These are phyloP conservation scores for Fimicolochytrium jonesii DNA, from an alignment of 192 early-diverging fungal genomes.

Conservation along the genomic window DNA sequence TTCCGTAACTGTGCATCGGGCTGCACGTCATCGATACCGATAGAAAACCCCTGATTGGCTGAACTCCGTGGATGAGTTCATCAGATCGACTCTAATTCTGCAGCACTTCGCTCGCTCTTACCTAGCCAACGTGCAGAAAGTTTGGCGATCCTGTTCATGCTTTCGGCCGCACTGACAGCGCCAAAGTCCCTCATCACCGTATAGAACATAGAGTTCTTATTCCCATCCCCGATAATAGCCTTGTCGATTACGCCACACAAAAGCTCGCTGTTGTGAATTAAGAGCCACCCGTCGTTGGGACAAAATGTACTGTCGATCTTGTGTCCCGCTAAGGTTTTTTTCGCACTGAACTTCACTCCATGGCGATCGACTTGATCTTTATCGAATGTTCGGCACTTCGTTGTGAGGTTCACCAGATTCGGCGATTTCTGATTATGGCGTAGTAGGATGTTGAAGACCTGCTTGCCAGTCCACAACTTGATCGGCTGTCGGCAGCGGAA, in stretches of 20 bases:
- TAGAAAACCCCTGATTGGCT: slow-evolving; percentile 93
- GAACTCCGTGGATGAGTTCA: not conserved
- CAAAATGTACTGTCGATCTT: slow-evolving; percentile 53
- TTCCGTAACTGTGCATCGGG: slow-evolving; percentile 71
- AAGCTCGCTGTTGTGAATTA: slow-evolving; percentile 91
- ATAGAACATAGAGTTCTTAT: slow-evolving; percentile 93
- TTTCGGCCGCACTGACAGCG: slow-evolving; percentile 71
- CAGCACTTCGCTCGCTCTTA: slow-evolving; percentile 20
- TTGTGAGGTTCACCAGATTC: slow-evolving; percentile 81
- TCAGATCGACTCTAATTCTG: not conserved
- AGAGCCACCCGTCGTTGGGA: slow-evolving; percentile 83
- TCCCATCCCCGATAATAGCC: slow-evolving; percentile 92
- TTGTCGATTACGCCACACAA: slow-evolving; percentile 95
- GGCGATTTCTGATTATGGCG: slow-evolving; percentile 69
- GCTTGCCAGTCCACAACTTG: slow-evolving; percentile 94
- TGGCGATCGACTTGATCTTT: slow-evolving; percentile 42
- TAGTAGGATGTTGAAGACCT: slow-evolving; percentile 85
- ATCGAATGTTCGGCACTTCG: slow-evolving; percentile 65
- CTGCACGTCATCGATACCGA: slow-evolving; percentile 96
- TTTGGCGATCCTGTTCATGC: slow-evolving; percentile 94
- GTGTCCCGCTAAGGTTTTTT: slow-evolving; percentile 18
- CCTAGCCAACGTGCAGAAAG: slow-evolving; percentile 88
- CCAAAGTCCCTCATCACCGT: slow-evolving; percentile 91
- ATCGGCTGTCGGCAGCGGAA: slow-evolving; percentile 57
- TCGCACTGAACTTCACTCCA: slow-evolving; percentile 53